Evolutionary conservation across 2,329 filamentous ascomycete genomes (phyloP).

Genomic region (Fusarium torreyae): DNA sequence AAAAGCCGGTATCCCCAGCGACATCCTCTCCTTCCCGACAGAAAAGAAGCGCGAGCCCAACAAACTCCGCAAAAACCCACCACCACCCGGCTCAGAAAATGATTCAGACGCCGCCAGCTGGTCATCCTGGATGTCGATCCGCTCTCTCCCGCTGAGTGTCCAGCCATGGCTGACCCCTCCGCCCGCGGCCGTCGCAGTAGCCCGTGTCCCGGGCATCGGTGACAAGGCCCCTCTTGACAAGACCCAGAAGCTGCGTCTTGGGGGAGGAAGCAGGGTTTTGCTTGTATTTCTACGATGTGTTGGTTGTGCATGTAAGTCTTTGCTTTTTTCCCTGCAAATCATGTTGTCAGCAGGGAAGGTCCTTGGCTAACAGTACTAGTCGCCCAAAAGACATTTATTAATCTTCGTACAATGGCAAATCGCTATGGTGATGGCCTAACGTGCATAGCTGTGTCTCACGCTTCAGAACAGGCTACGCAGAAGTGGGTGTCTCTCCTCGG

Average conservation of each 20-base stretch:
- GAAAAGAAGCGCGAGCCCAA: slow-evolving; percentile 51
- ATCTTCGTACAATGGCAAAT: slow-evolving; percentile 68
- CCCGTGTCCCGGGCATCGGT: slow-evolving; percentile 63
- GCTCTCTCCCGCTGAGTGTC: slow-evolving; percentile 66
- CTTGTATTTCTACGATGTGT: slow-evolving; percentile 70
- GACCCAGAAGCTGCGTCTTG: slow-evolving; percentile 61
- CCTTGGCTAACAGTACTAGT: slow-evolving; percentile 53
- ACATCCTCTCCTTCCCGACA: slow-evolving; percentile 60
- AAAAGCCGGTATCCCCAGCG: slow-evolving; percentile 68
- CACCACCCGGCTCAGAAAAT: slow-evolving; percentile 48
- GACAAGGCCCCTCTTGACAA: slow-evolving; percentile 65
- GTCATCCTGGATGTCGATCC: slow-evolving; percentile 66
- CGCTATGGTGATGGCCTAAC: slow-evolving; percentile 64
- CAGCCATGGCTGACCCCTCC: slow-evolving; percentile 68
- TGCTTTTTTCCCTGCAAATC: not conserved
- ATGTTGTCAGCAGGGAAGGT: not conserved
- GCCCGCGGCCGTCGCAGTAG: slow-evolving; percentile 65
- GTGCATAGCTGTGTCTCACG: slow-evolving; percentile 73
- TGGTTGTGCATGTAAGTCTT: slow-evolving; percentile 67
- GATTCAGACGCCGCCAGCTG: slow-evolving; percentile 53
- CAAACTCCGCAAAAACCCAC: slow-evolving; percentile 53
- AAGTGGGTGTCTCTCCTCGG: slow-evolving; percentile 72
- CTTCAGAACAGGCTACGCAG: slow-evolving; percentile 68
- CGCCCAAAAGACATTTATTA: slow-evolving; percentile 70
- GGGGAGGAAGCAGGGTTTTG: slow-evolving; percentile 61